A percentile compares a stretch with the other conserved stretches of the same genome.
phyloP scores from a whole-genome alignment of 139 green algal species.

The Marvania coccoides region DNA sequence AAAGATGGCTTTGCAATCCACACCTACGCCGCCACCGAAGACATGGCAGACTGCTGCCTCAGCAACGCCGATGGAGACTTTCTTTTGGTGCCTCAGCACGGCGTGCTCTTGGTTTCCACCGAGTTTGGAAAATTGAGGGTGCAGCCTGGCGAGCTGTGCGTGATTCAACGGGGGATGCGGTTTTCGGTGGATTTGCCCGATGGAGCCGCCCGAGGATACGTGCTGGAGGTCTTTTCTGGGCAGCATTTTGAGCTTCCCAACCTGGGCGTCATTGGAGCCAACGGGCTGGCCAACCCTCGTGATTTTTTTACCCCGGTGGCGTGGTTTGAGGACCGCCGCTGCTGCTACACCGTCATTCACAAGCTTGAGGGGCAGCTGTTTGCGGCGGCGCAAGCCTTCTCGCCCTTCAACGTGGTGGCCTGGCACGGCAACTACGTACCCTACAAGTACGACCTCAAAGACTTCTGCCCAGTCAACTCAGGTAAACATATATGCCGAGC shows the following conservation, averaged over 20 bases:
- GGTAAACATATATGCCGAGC: no score
- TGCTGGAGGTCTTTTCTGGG: constrained; percentile 82
- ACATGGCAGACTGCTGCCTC: constrained; percentile 71
- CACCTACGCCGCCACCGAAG: constrained; percentile 61
- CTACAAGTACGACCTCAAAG: constrained; percentile 65
- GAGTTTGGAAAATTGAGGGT: constrained; percentile 81
- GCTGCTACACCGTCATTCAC: constrained; percentile 61
- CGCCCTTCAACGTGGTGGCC: constrained; percentile 92
- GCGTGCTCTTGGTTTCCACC: constrained; percentile 66
- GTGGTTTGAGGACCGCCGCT: constrained; percentile 67
- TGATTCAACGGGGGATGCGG: constrained; percentile 74
- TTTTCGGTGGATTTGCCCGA: constrained; percentile 65
- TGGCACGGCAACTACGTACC: constrained; percentile 79
- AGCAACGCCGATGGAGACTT: constrained; percentile 91
- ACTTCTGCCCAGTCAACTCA: constrained; percentile 77
- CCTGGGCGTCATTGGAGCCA: constrained; percentile 86
- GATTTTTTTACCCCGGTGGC: constrained; percentile 83
- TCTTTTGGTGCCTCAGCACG: constrained; percentile 89
- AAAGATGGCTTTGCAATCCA: constrained; percentile 91
- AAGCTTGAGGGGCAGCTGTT: constrained; percentile 89
- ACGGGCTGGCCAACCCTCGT: constrained; percentile 80
- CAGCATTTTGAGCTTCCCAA: constrained; percentile 90
- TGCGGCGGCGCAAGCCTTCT: constrained; percentile 62
- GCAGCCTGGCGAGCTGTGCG: constrained; percentile 66
- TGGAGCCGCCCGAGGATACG: constrained; percentile 61